Evolutionary conservation across 495 filamentous ascomycete species (phyloP).

Genomic region (Talaromyces stipitatus): DNA sequence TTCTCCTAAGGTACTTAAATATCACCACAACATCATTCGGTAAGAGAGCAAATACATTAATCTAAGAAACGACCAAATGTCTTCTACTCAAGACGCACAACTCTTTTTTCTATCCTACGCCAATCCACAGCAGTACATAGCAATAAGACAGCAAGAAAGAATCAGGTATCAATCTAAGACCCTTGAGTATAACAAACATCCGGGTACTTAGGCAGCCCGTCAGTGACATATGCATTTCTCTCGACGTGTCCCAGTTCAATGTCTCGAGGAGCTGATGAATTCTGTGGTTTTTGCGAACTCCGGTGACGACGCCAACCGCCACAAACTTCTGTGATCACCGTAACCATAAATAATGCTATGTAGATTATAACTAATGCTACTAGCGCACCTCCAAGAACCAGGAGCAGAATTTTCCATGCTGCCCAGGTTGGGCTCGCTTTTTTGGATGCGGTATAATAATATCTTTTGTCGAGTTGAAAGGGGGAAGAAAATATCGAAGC

Average conservation of each 20-base stretch:
- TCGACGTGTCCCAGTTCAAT: background rate
- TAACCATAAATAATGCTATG: no score
- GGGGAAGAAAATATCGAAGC: background rate
- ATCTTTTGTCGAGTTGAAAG: background rate
- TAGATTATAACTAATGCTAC: no score
- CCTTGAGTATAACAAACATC: background rate
- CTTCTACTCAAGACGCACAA: background rate
- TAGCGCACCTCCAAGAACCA: no score
- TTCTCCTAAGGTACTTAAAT: background rate
- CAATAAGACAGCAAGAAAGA: background rate
- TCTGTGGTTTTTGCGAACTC: background rate
- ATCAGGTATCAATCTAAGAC: background rate
- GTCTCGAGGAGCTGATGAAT: background rate
- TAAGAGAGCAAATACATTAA: background rate
- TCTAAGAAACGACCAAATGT: background rate
- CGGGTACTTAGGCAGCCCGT: background rate
- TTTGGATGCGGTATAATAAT: background rate
- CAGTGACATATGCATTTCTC: background rate
- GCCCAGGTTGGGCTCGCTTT: no score
- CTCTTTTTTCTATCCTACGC: background rate
- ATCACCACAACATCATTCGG: background rate
- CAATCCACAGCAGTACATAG: background rate
- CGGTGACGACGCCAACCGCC: background rate
- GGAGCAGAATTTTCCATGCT: no score
- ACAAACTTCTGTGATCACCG: no score